phyloP scores from a whole-genome alignment of 371 early-diverging fungal species.

The Coemansia sp. region DNA sequence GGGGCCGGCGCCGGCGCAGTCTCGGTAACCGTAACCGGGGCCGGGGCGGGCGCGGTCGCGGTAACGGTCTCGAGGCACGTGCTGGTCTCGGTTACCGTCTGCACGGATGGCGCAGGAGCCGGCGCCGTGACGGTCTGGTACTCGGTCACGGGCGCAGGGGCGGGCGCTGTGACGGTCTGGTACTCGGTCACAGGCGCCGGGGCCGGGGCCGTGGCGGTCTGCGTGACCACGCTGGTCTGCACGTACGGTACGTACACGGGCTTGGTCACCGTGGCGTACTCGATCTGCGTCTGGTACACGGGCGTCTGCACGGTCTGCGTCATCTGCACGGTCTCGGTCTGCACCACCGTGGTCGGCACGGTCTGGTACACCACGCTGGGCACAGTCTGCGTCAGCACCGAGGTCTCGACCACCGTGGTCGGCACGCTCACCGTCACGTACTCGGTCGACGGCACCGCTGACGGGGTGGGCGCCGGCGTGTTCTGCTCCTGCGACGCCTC shows the following conservation, averaged over 20 bases:
- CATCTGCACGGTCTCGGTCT: slow-evolving; percentile 19
- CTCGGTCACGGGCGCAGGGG: slow-evolving; percentile 29
- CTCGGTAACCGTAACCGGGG: slow-evolving; percentile 12
- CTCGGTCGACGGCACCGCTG: slow-evolving; percentile 5
- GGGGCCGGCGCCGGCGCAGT: slow-evolving; percentile 37
- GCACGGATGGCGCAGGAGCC: not conserved
- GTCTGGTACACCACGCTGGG: slow-evolving; percentile 32
- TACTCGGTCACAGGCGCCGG: slow-evolving; percentile 21
- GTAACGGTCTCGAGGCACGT: slow-evolving; percentile 1
- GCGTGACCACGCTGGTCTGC: slow-evolving; percentile 40
- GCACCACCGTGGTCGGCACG: slow-evolving; percentile 26
- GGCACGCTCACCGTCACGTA: slow-evolving; percentile 29
- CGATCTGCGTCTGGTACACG: slow-evolving; percentile 33
- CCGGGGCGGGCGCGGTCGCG: slow-evolving; percentile 10
- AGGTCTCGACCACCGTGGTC: slow-evolving; percentile 25
- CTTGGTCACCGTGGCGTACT: slow-evolving; percentile 40
- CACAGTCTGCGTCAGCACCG: slow-evolving; percentile 33
- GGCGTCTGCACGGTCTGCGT: slow-evolving; percentile 29
- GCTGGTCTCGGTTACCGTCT: not conserved
- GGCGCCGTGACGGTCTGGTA: slow-evolving; percentile 12
- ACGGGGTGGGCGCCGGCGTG: slow-evolving; percentile 7
- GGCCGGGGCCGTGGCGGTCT: slow-evolving; percentile 22
- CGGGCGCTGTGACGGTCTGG: slow-evolving; percentile 14
- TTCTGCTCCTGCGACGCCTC: slow-evolving; percentile 12
- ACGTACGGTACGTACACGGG: slow-evolving; percentile 49